These are phyloP conservation scores for Leptodontidium sp. DNA, from an alignment of 2,329 filamentous ascomycete genomes.

Conservation along the genomic window DNA sequence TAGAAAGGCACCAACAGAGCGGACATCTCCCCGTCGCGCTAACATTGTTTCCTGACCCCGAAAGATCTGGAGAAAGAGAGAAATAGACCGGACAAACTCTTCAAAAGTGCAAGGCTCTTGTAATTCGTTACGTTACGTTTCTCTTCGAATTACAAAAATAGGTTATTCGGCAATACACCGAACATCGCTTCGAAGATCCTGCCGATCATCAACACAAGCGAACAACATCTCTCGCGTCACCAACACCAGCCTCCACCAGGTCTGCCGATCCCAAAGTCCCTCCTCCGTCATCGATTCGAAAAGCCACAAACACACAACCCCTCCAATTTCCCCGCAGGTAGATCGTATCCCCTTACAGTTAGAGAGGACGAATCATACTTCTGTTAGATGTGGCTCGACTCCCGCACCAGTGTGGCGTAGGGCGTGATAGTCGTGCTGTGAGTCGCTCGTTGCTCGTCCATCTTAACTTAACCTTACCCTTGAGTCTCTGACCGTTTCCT, in stretches of 20 bases:
- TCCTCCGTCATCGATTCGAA: not conserved
- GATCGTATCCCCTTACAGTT: constrained; percentile 7
- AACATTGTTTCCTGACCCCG: too few species aligned
- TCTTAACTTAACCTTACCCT: too few species aligned
- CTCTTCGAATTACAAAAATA: not conserved
- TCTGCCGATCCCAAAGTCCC: constrained; percentile 6
- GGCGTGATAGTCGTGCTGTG: not conserved
- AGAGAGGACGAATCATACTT: not conserved
- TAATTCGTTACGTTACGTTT: too few species aligned
- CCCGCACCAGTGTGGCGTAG: constrained; percentile 12
- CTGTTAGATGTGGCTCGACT: constrained; percentile 11
- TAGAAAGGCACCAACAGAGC: too few species aligned
- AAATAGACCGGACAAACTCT: too few species aligned
- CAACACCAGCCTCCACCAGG: not conserved
- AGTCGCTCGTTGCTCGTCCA: not conserved
- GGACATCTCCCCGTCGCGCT: too few species aligned
- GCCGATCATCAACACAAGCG: constrained; percentile 13
- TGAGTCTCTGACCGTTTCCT: too few species aligned
- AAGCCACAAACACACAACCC: not conserved
- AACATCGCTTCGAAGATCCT: constrained; percentile 1
- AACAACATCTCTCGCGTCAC: not conserved
- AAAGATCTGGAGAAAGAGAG: too few species aligned
- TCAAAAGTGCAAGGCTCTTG: too few species aligned
- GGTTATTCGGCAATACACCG: not conserved
- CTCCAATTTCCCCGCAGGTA: constrained; percentile 10